phyloP scores from a whole-genome alignment of 768 basidiomycete genomes.

The Serendipita vermifera region DNA sequence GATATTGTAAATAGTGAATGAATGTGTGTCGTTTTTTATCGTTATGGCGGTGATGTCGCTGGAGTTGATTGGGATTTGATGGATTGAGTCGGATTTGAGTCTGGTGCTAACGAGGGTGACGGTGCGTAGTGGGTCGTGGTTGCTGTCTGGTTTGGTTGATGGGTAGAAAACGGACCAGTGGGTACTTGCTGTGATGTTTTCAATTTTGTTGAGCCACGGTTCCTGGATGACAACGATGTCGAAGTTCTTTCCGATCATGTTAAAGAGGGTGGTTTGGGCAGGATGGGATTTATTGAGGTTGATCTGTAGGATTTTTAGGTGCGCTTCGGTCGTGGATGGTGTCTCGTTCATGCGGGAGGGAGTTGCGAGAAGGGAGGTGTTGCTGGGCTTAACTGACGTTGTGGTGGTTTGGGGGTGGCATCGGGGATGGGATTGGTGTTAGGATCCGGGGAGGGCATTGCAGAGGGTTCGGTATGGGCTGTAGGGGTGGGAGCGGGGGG shows the following conservation, averaged over 20 bases:
- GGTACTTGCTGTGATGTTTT: neutral
- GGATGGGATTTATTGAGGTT: neutral
- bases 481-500: too few species aligned
- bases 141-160: neutral
- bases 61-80: neutral
- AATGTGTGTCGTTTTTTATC: neutral
- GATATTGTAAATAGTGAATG: too few species aligned
- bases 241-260: neutral
- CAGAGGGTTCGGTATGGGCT: too few species aligned
- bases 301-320: neutral
- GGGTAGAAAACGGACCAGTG: neutral
- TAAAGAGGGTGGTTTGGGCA: neutral
- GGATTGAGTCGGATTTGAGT: too few species aligned
- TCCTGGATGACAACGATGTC: neutral
- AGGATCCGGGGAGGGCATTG: too few species aligned
- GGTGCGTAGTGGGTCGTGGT: neutral
- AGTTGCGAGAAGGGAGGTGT: neutral
- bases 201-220: neutral
- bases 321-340: neutral
- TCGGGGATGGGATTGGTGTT: too few species aligned
- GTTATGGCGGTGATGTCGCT: neutral
- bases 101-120: neutral
- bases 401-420: too few species aligned
- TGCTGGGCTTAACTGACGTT: too few species aligned
- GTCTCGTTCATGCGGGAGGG: neutral